phyloP scores from a whole-genome alignment of 2,329 filamentous ascomycete genomes.

The Hypoxylon sp. region DNA sequence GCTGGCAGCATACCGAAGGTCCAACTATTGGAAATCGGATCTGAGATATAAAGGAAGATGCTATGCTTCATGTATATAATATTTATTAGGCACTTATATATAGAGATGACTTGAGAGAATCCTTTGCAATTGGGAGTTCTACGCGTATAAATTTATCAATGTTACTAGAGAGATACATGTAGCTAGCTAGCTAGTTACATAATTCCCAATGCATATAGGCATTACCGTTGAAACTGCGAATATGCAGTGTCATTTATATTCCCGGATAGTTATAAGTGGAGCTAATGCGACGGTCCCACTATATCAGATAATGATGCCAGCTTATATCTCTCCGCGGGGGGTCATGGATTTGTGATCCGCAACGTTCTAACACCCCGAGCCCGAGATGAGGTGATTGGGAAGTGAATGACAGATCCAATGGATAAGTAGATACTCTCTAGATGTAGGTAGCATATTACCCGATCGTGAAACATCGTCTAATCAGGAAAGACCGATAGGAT shows the following conservation, averaged over 20 bases:
- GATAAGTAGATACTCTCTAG: constrained; percentile 11
- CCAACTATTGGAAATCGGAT: background rate
- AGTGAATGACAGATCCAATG: constrained; percentile 18
- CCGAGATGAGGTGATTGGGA: constrained; percentile 34
- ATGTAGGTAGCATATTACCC: constrained; percentile 7
- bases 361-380: constrained; percentile 25
- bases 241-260: constrained; percentile 1
- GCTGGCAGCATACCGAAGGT: background rate
- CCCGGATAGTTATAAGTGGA: background rate
- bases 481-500: constrained; percentile 1
- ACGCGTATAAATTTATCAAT: background rate
- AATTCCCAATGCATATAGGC: too few relatives aligned
- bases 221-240: background rate
- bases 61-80: background rate
- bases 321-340: constrained; percentile 8
- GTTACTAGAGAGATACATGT: background rate
- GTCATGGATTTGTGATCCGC: constrained; percentile 21
- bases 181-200: too few relatives aligned
- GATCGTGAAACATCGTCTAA: constrained; percentile 25
- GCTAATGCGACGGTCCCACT: constrained; percentile 1
- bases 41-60: constrained; percentile 5
- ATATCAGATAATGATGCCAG: background rate
- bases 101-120: background rate
- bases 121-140: background rate
- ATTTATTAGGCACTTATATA: background rate